Conservation (phyloP, 148 eudicot genomes). For the Drosera capensis region DNA sequence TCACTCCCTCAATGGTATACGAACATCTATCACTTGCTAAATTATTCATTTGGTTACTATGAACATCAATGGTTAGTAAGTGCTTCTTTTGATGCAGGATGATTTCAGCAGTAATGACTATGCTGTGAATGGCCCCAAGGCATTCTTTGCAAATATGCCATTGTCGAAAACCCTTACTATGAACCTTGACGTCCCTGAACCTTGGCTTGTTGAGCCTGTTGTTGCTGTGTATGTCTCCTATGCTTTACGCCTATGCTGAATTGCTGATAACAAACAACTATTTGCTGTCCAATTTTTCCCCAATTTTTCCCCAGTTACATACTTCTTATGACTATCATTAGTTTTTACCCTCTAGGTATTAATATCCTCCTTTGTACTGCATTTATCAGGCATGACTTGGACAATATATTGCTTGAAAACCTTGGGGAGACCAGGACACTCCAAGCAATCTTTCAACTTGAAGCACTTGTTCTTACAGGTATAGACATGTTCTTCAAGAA, state of each 20-base stretch:
- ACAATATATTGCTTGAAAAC: slow-evolving; percentile 90
- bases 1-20: slow-evolving; percentile 69
- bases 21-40: no score
- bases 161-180: slow-evolving; percentile 87
- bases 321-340: no score
- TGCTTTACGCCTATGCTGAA: not conserved
- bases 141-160: slow-evolving; percentile 98
- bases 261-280: no score
- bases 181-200: slow-evolving; percentile 99
- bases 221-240: slow-evolving; percentile 64
- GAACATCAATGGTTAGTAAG: no score
- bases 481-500: slow-evolving; percentile 1
- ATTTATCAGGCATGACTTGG: slow-evolving; percentile 81
- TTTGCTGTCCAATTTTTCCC: no score
- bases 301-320: no score
- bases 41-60: no score
- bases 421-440: slow-evolving; percentile 79
- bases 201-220: slow-evolving; percentile 97
- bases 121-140: slow-evolving; percentile 81
- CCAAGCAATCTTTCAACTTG: slow-evolving; percentile 93
- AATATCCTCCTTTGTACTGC: slow-evolving; percentile 4
- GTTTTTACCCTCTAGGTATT: not conserved
- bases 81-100: no score
- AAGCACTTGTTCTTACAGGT: slow-evolving; percentile 97
- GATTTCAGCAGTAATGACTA: slow-evolving; percentile 76